Percentiles rank a stretch among this genome's conserved stretches.
Evolutionary conservation across 306 rosid species (phyloP).

Genomic region (Alnus glutinosa): DNA sequence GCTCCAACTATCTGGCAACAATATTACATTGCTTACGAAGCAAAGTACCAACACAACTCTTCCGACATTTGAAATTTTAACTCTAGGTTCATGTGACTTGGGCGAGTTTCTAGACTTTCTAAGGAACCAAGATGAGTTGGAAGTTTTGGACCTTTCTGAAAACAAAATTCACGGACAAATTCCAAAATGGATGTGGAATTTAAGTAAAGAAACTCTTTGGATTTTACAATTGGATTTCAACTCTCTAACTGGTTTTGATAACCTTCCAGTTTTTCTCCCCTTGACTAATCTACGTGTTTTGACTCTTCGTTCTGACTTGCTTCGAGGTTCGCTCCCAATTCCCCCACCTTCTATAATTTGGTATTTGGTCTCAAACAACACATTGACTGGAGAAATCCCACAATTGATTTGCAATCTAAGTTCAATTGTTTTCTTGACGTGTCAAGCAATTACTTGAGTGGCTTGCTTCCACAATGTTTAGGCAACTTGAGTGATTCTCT

Average conservation of each 20-base stretch:
- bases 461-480: too few relatives aligned
- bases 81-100: rapidly evolving
- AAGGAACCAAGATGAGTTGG: too few relatives aligned
- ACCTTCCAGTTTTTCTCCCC: background rate
- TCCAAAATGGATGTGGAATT: background rate
- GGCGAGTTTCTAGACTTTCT: background rate
- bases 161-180: background rate
- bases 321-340: background rate
- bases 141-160: too few relatives aligned
- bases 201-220: background rate
- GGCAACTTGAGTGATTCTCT: background rate
- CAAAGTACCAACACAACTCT: background rate
- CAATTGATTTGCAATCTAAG: background rate
- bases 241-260: too few relatives aligned
- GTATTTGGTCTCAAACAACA: background rate
- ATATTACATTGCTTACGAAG: background rate
- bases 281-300: rapidly evolving
- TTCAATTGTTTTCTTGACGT: rapidly evolving
- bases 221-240: rapidly evolving
- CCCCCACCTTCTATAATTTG: background rate
- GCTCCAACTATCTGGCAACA: background rate
- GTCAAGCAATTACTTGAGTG: background rate
- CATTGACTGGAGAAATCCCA: background rate
- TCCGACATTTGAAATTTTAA: rapidly evolving
- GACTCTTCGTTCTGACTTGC: background rate